These are phyloP conservation scores for Scedosporium aurantiacum DNA, from an alignment of 2,329 filamentous ascomycete species.

Conservation along the genomic window DNA sequence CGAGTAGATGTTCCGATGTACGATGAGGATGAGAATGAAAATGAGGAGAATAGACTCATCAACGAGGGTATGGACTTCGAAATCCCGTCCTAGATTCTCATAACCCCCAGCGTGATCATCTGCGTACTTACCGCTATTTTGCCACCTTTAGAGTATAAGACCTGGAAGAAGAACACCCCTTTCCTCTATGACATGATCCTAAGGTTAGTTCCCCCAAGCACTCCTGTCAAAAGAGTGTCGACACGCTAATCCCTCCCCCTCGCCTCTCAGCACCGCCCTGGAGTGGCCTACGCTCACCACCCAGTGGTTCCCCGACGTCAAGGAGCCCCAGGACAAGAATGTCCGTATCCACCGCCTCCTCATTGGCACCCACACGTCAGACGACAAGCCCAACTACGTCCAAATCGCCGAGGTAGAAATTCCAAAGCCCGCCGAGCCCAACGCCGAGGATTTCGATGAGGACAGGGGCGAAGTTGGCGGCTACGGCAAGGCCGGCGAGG, in stretches of 20 bases:
- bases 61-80: conserved; percentile 63
- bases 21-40: conserved; percentile 61
- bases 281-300: conserved; percentile 97
- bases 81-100: background rate
- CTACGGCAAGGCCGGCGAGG: conserved; percentile 65
- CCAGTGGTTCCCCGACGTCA: conserved; percentile 95
- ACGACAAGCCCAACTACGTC: conserved; percentile 76
- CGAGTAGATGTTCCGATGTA: conserved; percentile 22
- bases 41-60: conserved; percentile 74
- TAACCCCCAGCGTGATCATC: background rate
- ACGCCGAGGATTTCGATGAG: conserved; percentile 79
- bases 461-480: conserved; percentile 88
- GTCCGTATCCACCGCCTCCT: conserved; percentile 80
- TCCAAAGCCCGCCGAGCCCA: conserved; percentile 64
- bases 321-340: conserved; percentile 76
- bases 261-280: conserved; percentile 60
- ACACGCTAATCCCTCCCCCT: background rate
- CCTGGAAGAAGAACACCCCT: conserved; percentile 99
- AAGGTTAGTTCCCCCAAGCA: conserved; percentile 37
- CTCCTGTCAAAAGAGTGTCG: background rate
- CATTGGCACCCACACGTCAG: conserved; percentile 88
- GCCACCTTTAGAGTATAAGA: conserved; percentile 76
- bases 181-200: conserved; percentile 98
- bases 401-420: conserved; percentile 93
- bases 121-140: conserved; percentile 8